Conservation (phyloP, 306 rosid genomes). For the Trifolium pratense region DNA sequence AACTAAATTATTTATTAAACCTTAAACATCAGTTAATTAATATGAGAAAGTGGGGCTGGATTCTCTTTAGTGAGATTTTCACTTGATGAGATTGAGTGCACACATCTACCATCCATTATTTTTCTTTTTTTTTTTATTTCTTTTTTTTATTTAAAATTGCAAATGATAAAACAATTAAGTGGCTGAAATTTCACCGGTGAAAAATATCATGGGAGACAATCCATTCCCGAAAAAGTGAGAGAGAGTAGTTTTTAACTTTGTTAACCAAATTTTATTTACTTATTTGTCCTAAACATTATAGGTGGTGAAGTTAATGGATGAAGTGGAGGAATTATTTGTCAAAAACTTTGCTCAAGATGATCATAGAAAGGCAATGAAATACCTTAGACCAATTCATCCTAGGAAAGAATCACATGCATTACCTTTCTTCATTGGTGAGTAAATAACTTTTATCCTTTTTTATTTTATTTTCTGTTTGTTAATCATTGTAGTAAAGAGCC, state of each 20-base stretch:
- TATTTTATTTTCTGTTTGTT: constrained; percentile 41
- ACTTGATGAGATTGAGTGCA: too few species aligned
- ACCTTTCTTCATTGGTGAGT: constrained; percentile 92
- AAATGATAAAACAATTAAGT: too few species aligned
- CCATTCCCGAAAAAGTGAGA: too few species aligned
- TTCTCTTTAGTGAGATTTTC: too few species aligned
- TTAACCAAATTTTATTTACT: constrained; percentile 43
- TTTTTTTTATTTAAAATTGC: too few species aligned
- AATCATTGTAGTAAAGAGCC: constrained; percentile 44
- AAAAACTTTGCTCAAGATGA: constrained; percentile 74
- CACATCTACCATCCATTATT: too few species aligned
- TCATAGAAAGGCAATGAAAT: constrained; percentile 92
- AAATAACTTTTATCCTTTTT: constrained; percentile 27
- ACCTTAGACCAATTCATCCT: constrained; percentile 86
- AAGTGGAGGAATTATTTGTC: constrained; percentile 83
- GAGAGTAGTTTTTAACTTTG: constrained; percentile 25
- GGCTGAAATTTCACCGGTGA: too few species aligned
- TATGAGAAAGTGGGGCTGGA: too few species aligned
- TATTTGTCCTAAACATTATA: constrained; percentile 53
- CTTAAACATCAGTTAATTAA: not conserved
- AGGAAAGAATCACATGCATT: constrained; percentile 81
- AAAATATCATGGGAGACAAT: too few species aligned
- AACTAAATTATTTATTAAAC: too few species aligned
- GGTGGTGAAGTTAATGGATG: constrained; percentile 75
- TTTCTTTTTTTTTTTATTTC: too few species aligned